phyloP scores from a whole-genome alignment of 1,139 yeast genomes.

The Starmera stellimalicola region DNA sequence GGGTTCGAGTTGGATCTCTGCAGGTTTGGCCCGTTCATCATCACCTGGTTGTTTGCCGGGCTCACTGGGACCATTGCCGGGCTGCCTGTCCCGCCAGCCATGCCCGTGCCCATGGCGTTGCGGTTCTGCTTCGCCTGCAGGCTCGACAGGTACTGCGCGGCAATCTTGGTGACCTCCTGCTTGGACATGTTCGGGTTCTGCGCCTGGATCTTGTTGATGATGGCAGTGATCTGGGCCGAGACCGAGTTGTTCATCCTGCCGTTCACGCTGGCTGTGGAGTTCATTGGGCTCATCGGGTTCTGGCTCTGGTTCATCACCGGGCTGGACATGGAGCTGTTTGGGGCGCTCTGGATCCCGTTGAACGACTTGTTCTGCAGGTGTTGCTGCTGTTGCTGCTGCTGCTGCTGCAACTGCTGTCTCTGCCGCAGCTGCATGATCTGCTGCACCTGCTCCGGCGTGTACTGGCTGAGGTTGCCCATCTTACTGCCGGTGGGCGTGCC shows the following conservation, averaged over 20 bases:
- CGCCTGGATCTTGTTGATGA: constrained; percentile 57
- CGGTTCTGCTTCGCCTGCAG: constrained; percentile 38
- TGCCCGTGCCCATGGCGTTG: neutral
- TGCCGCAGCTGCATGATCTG: constrained; percentile 21
- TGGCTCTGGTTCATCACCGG: neutral
- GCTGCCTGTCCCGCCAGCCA: neutral
- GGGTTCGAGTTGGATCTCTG: neutral
- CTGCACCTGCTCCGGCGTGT: constrained; percentile 19
- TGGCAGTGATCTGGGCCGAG: constrained; percentile 60
- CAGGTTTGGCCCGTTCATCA: neutral
- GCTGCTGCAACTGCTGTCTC: constrained; percentile 30
- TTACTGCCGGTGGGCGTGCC: neutral
- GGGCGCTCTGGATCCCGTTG: neutral
- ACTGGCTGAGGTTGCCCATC: constrained; percentile 4
- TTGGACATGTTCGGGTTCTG: constrained; percentile 62
- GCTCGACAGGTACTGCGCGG: constrained; percentile 60
- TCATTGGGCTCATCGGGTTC: constrained; percentile 9
- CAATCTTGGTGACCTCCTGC: constrained; percentile 64
- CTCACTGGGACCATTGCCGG: neutral
- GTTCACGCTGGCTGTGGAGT: constrained; percentile 5
- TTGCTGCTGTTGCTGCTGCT: constrained; percentile 9
- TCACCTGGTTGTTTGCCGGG: neutral
- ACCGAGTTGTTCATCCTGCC: constrained; percentile 14
- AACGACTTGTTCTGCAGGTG: constrained; percentile 9
- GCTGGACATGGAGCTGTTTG: neutral